phyloP scores from a whole-genome alignment of 169 alveolate genomes.

The Toxoplasma gondii region DNA sequence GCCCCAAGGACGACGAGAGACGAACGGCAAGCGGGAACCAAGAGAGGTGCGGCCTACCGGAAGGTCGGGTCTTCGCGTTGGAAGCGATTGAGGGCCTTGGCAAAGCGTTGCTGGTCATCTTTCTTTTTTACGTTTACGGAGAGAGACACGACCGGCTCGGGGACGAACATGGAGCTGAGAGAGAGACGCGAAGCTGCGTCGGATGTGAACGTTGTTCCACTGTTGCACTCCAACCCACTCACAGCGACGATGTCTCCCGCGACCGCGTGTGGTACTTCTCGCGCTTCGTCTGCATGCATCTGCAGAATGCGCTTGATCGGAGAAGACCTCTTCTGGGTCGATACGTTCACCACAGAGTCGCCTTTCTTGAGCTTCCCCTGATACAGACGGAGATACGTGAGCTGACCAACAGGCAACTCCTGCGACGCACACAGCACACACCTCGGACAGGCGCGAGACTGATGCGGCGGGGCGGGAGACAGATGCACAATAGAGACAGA shows the following conservation, averaged over 20 bases:
- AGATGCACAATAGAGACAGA: too few relatives aligned
- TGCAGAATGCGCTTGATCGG: slow-evolving; percentile 78
- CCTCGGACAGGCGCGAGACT: not conserved
- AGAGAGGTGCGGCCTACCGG: slow-evolving; percentile 48
- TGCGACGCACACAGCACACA: slow-evolving; percentile 11
- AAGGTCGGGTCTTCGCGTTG: slow-evolving; percentile 96
- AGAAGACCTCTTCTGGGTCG: slow-evolving; percentile 76
- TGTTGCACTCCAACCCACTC: slow-evolving; percentile 92
- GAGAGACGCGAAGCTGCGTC: slow-evolving; percentile 78
- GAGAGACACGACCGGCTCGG: slow-evolving; percentile 94
- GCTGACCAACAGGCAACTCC: slow-evolving; percentile 85
- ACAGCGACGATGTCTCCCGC: slow-evolving; percentile 98
- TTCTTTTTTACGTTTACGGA: slow-evolving; percentile 84
- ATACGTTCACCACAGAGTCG: slow-evolving; percentile 78
- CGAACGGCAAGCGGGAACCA: too few relatives aligned
- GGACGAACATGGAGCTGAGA: slow-evolving; percentile 90
- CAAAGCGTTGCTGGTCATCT: slow-evolving; percentile 79
- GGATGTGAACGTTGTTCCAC: slow-evolving; percentile 71
- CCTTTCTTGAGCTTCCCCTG: slow-evolving; percentile 90
- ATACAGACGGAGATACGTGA: slow-evolving; percentile 92
- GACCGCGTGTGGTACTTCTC: slow-evolving; percentile 89
- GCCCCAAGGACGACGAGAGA: too few relatives aligned
- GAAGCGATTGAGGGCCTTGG: slow-evolving; percentile 91
- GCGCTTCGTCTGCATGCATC: slow-evolving; percentile 95
- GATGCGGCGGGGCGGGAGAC: not conserved